A percentile compares a stretch with the other conserved stretches of the same genome.
phyloP scores from a whole-genome alignment of 1,284 basidiomycete species.

The Sanghuangporus weigelae region DNA sequence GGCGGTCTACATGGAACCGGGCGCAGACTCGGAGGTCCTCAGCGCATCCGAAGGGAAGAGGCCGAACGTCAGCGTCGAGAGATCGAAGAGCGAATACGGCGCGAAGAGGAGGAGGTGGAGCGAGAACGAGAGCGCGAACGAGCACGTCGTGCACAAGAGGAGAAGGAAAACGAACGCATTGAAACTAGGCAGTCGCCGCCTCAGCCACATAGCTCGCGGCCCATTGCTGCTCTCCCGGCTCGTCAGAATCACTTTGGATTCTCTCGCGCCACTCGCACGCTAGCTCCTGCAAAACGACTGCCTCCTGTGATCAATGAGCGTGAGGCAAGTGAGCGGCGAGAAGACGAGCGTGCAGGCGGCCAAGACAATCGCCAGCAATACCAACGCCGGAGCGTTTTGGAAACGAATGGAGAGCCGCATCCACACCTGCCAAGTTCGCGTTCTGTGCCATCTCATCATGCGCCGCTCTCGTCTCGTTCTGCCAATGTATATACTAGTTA shows the following conservation, averaged over 20 bases:
- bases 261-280: slow-evolving; percentile 5
- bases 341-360: not conserved
- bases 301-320: slow-evolving; percentile 12
- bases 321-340: slow-evolving; percentile 1
- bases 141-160: slow-evolving; percentile 10
- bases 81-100: slow-evolving; percentile 12
- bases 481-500: slow-evolving; percentile 41
- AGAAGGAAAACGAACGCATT: slow-evolving; percentile 15
- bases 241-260: slow-evolving; percentile 10
- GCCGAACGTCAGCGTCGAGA: slow-evolving; percentile 17
- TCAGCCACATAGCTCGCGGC: not conserved
- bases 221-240: slow-evolving; percentile 7
- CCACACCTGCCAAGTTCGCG: slow-evolving; percentile 1
- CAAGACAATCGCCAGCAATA: not conserved
- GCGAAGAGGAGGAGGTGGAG: slow-evolving; percentile 12
- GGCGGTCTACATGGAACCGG: slow-evolving; percentile 10
- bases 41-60: slow-evolving; percentile 16
- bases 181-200: slow-evolving; percentile 15
- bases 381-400: not conserved
- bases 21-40: slow-evolving; percentile 16
- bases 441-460: slow-evolving; percentile 6
- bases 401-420: not conserved
- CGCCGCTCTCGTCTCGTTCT: slow-evolving; percentile 33
- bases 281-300: slow-evolving; percentile 4
- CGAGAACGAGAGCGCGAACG: slow-evolving; percentile 14